phyloP scores from a whole-genome alignment of 2,329 filamentous ascomycete species.

The Lasiodiplodia theobromae region DNA sequence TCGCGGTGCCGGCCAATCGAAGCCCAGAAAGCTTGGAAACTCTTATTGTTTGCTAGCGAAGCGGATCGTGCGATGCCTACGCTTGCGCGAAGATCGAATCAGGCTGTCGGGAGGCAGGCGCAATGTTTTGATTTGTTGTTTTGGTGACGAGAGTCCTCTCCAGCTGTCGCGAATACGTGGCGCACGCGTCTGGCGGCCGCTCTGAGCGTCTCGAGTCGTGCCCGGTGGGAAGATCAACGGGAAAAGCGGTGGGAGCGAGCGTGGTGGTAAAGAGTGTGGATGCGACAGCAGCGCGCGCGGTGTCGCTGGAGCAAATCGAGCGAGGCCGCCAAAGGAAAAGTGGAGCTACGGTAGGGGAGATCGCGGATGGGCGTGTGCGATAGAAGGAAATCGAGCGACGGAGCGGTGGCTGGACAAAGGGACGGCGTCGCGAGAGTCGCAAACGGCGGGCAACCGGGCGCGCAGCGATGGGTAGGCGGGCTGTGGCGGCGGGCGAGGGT shows the following conservation, averaged over 20 bases:
- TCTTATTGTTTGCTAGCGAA: slow-evolving; percentile 11
- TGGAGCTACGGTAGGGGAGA: slow-evolving; percentile 1
- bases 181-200: slow-evolving; percentile 9
- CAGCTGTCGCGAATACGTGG: slow-evolving; percentile 13
- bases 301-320: slow-evolving; percentile 9
- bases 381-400: slow-evolving; percentile 18
- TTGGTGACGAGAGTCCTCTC: not conserved
- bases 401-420: slow-evolving; percentile 14
- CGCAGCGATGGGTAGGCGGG: slow-evolving; percentile 24
- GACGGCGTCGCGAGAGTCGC: slow-evolving; percentile 17
- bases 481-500: slow-evolving; percentile 16
- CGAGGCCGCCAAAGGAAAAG: not conserved
- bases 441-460: slow-evolving; percentile 17
- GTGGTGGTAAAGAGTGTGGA: slow-evolving; percentile 28
- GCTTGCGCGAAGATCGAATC: slow-evolving; percentile 7
- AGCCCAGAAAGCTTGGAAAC: slow-evolving; percentile 19
- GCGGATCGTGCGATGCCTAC: not conserved
- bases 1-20: slow-evolving; percentile 11
- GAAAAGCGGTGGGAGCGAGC: slow-evolving; percentile 21
- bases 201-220: not conserved
- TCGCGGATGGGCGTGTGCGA: slow-evolving; percentile 18
- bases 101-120: not conserved
- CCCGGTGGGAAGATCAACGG: slow-evolving; percentile 7
- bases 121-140: slow-evolving; percentile 19
- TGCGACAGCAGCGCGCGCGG: slow-evolving; percentile 27